phyloP scores from a whole-genome alignment of 768 basidiomycete species.

The Cyclocybe aegerita region DNA sequence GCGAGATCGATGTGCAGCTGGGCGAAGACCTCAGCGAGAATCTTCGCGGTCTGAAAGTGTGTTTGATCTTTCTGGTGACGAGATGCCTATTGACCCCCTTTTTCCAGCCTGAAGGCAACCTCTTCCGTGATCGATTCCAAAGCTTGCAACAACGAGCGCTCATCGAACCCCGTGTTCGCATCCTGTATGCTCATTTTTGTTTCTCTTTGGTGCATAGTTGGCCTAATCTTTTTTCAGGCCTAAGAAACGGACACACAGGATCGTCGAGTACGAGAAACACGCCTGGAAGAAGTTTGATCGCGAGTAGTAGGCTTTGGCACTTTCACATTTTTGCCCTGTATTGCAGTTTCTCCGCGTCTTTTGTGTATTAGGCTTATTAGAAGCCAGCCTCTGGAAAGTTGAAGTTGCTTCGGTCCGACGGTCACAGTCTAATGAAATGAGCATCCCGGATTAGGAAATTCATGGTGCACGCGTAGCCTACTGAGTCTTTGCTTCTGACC shows the following conservation, averaged over 20 bases:
- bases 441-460: constrained; percentile 5
- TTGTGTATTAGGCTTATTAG: background rate
- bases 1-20: constrained; percentile 78
- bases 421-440: background rate
- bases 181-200: constrained; percentile 51
- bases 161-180: constrained; percentile 81
- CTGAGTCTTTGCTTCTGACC: constrained; percentile 3
- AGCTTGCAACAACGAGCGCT: constrained; percentile 87
- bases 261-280: constrained; percentile 75
- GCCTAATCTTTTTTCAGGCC: constrained; percentile 41
- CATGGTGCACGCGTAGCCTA: background rate
- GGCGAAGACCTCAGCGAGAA: constrained; percentile 89
- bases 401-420: background rate
- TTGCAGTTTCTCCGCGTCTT: background rate
- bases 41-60: constrained; percentile 78
- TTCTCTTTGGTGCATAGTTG: background rate
- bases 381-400: background rate
- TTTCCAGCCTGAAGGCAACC: constrained; percentile 84
- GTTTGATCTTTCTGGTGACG: constrained; percentile 14
- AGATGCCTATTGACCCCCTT: background rate
- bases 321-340: background rate
- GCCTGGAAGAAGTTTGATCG: constrained; percentile 67
- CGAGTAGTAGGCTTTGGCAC: constrained; percentile 30
- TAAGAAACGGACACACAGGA: constrained; percentile 48
- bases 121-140: constrained; percentile 86